Evolutionary conservation across 164 flowering plant species (phyloP), one percentile per base, ranked within the genome.

Genomic region (Kalanchoe fedtschenkoi): DNA sequence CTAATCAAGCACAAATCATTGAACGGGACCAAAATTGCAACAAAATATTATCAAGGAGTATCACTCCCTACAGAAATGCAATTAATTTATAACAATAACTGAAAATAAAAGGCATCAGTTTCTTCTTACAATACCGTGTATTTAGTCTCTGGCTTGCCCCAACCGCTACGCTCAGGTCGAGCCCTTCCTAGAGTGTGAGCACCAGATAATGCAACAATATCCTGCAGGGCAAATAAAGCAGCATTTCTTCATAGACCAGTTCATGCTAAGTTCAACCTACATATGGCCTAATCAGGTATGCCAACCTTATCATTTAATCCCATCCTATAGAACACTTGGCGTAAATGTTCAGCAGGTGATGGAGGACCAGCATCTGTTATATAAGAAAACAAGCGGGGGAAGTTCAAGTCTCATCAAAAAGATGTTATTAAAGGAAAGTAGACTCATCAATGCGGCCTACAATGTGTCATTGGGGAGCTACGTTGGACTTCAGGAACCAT

Each of bases 81-180:
- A 21, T 32, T 15, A 58, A 19, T 58, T 11, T 10, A 1, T 13
- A 6, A 21, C 38, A 37, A 3, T 32, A 58, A n/a, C n/a, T n/a
- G 14, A 6, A n/a, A 15, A 19, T 19, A 2, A 30, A 14, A 34
- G 29, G 54, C 30, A 15, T 7, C 35, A 42, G 32, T 16, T 42
- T 6, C 47, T 15, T 35, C 37, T 19, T 58, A n/a, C 34, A 9
- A 55, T 86, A 95, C 99, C 78, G 99, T 95, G 61, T 95, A 91
- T 72, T 87, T 91, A 7, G 99, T 87, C 72, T 81, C 95, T 55
- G 96, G 93, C 76, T 90, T 90, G 66, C 99, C 99, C 97, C 96
- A 91, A 58, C 99, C 99, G 77, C 99, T 95, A 46, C 99, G 95
- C 6, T 95, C 97, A 58, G 97, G 97, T 73, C 96, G 85, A 39